Evolutionary conservation across 352 stramenopile genomes (phyloP), one percentile per base, ranked within the genome.

Genomic region (Globisporangium echinulatum): DNA sequence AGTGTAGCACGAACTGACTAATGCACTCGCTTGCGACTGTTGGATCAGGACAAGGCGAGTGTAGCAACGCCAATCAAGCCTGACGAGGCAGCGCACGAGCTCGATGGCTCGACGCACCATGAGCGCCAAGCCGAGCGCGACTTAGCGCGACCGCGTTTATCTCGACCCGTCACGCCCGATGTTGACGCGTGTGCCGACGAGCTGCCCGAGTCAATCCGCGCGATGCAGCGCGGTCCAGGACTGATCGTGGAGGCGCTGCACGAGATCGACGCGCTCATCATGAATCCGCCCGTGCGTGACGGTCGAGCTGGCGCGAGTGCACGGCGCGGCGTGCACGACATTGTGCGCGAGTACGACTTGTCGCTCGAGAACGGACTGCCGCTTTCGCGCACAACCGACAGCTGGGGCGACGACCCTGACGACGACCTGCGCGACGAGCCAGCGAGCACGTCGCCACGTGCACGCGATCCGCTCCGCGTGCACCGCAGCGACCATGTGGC

Each of bases 301-400:
- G 49, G n/a, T 13, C 64, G 70, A 48, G 50, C n/a, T 66, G 17
- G 51, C 46, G 17, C 46, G 13, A 25, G 55, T 57, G 15, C 17
- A 33, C 33, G 58, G 1, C 11, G 50, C 11, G 53, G 40, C 5
- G 61, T 81, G 17, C 68, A 74, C 43, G 72, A 79, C 7, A 65
- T 84, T 54, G 69, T 82, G 33, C 74, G 65, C 14, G 67, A 79
- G 3, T 82, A 79, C 42, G 76, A 84, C 37, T 53, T 70, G 40
- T 68, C 74, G n/a, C 49, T 79, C 58, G 74, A 86, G 63, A 79
- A 68, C 1, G 75, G 79, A 49, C 50, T 86, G 48, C 76, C 76
- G 10, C 64, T 86, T 49, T 86, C 76, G 36, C 62, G 76, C 54
- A 86, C 76, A 14, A 86, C 76, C 4, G 76, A 86, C 50, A 84